Conservation (phyloP, 2,329 filamentous ascomycete species). For the Alternaria sp. region DNA sequence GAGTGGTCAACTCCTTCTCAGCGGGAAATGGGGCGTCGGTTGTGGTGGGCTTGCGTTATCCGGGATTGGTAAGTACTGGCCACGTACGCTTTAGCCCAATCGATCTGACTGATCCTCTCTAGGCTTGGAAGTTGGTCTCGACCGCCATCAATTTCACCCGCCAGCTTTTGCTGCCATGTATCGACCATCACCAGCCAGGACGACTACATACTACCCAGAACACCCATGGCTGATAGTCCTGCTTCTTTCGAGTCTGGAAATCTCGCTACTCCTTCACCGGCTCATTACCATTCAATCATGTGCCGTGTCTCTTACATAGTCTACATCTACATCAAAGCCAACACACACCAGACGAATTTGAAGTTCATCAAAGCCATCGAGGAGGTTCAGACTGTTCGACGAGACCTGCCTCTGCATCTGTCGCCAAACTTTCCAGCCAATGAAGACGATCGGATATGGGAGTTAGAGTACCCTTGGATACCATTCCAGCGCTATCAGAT, state of each 20-base stretch:
- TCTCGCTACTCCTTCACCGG: constrained; percentile 8
- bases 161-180: constrained; percentile 17
- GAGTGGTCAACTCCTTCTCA: constrained; percentile 11
- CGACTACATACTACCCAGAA: constrained; percentile 2
- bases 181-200: constrained; percentile 5
- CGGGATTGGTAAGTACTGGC: constrained; percentile 9
- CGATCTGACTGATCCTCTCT: background rate
- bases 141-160: constrained; percentile 14
- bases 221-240: background rate
- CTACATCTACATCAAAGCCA: constrained; percentile 18
- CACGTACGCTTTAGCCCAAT: background rate
- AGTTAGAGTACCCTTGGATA: constrained; percentile 12
- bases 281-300: constrained; percentile 17
- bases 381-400: constrained; percentile 2
- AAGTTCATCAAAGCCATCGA: constrained; percentile 18
- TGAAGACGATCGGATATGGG: constrained; percentile 12
- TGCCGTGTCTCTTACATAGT: constrained; percentile 13
- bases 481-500: constrained; percentile 17
- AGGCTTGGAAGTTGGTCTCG: constrained; percentile 18
- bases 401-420: constrained; percentile 7
- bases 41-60: constrained; percentile 21
- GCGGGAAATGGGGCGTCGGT: constrained; percentile 11
- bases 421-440: constrained; percentile 12
- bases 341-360: constrained; percentile 14
- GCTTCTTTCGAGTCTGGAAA: background rate